phyloP scores from a whole-genome alignment of 2,329 filamentous ascomycete genomes.

The Aschersonia sp. region DNA sequence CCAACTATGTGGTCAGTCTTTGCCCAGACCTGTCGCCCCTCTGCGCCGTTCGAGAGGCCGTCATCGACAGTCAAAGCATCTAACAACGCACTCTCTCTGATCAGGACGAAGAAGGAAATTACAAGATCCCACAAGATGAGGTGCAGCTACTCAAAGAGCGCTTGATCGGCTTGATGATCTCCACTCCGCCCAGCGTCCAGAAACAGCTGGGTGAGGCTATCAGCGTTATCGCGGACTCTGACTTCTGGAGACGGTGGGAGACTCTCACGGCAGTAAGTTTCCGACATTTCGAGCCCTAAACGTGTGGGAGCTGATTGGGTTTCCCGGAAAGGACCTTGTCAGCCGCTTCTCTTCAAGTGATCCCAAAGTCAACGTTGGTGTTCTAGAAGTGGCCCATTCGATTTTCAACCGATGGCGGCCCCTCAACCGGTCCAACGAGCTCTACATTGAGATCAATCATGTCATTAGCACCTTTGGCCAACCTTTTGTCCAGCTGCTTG shows the following conservation, averaged over 20 bases:
- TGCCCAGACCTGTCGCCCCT: not conserved
- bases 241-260: conserved; percentile 94
- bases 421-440: conserved; percentile 79
- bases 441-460: conserved; percentile 94
- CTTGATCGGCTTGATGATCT: conserved; percentile 93
- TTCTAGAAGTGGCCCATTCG: conserved; percentile 92
- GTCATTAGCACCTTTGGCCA: conserved; percentile 73
- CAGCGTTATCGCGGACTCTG: conserved; percentile 92
- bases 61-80: not conserved
- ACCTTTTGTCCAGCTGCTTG: conserved; percentile 69
- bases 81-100: conserved; percentile 6
- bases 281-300: not conserved
- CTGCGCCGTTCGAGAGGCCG: conserved; percentile 1
- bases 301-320: not conserved
- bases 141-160: conserved; percentile 86
- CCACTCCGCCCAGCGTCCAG: conserved; percentile 74
- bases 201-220: conserved; percentile 92
- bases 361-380: conserved; percentile 76
- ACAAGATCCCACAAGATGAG: conserved; percentile 73
- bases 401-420: conserved; percentile 96
- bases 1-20: conserved; percentile 66
- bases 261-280: conserved; percentile 63
- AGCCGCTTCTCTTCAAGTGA: conserved; percentile 72
- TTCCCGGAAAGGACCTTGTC: conserved; percentile 59
- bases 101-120: conserved; percentile 80